Percentiles rank a stretch among this genome's conserved stretches.
phyloP scores from a whole-genome alignment of 192 early-diverging fungal genomes.

The Chytriomyces hyalinus region DNA sequence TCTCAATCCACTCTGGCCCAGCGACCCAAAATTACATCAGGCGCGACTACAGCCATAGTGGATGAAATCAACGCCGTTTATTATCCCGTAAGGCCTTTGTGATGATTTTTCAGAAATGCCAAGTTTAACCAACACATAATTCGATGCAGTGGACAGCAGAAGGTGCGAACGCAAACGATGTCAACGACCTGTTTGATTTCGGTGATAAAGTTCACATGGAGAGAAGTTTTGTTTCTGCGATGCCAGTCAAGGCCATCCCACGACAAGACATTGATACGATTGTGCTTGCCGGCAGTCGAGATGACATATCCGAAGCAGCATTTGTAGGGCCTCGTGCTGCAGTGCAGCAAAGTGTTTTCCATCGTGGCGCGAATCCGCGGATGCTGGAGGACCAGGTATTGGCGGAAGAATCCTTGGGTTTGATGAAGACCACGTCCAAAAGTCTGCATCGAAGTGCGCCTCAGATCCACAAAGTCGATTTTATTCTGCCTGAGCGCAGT shows the following conservation, averaged over 20 bases:
- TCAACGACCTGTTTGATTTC: slow-evolving; percentile 5
- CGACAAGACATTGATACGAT: slow-evolving; percentile 18
- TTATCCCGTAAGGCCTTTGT: slow-evolving; percentile 5
- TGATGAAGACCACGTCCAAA: not conserved
- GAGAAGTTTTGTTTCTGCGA: not conserved
- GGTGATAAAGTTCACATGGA: not conserved
- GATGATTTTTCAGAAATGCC: not conserved
- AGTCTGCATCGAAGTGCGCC: slow-evolving; percentile 14
- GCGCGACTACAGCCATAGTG: not conserved
- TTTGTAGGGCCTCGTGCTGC: not conserved
- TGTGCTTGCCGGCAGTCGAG: slow-evolving; percentile 14
- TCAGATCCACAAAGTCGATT: slow-evolving; percentile 12
- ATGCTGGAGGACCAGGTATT: not conserved
- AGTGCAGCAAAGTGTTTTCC: not conserved
- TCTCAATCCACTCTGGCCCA: slow-evolving; percentile 4
- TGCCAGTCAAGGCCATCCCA: not conserved
- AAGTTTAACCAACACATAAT: not conserved
- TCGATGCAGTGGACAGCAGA: slow-evolving; percentile 12
- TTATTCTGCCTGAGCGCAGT: slow-evolving; percentile 5
- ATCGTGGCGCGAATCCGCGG: not conserved
- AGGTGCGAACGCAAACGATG: slow-evolving; percentile 6
- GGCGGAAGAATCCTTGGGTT: too few relatives aligned
- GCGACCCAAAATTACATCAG: too few relatives aligned
- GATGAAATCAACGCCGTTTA: slow-evolving; percentile 22
- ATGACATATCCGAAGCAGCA: slow-evolving; percentile 1